Conservation (phyloP, 495 filamentous ascomycete genomes). For the Hyphodiscus hymeniophilus region DNA sequence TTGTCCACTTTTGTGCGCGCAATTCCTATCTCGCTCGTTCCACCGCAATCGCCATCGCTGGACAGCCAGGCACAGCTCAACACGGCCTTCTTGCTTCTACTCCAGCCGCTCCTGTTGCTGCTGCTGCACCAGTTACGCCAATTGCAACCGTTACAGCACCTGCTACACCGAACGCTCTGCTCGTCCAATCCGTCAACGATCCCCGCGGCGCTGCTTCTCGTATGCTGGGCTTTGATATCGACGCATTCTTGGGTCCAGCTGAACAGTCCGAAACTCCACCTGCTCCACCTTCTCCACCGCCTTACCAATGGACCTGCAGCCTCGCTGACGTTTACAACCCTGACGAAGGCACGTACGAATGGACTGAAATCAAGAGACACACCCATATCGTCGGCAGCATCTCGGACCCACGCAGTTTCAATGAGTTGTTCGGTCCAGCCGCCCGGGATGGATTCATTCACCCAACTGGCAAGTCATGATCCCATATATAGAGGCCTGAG, state of each 20-base stretch:
- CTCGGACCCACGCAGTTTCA: neutral
- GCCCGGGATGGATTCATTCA: neutral
- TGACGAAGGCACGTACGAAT: neutral
- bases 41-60: neutral
- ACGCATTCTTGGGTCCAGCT: neutral
- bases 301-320: constrained; percentile 1
- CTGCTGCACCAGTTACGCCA: neutral
- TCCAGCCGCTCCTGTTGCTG: neutral
- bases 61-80: neutral
- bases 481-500: neutral
- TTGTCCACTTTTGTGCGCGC: constrained; percentile 4
- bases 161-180: neutral
- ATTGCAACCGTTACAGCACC: neutral
- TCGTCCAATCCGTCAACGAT: neutral
- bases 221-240: neutral
- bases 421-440: neutral
- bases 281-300: neutral
- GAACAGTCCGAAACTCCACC: too few relatives aligned
- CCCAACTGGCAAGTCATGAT: neutral
- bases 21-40: neutral
- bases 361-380: neutral
- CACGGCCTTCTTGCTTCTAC: neutral
- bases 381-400: neutral
- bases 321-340: neutral
- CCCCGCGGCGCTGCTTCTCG: neutral